Evolutionary conservation across 495 filamentous ascomycete species (phyloP).

Genomic region (Xylaria castorea): DNA sequence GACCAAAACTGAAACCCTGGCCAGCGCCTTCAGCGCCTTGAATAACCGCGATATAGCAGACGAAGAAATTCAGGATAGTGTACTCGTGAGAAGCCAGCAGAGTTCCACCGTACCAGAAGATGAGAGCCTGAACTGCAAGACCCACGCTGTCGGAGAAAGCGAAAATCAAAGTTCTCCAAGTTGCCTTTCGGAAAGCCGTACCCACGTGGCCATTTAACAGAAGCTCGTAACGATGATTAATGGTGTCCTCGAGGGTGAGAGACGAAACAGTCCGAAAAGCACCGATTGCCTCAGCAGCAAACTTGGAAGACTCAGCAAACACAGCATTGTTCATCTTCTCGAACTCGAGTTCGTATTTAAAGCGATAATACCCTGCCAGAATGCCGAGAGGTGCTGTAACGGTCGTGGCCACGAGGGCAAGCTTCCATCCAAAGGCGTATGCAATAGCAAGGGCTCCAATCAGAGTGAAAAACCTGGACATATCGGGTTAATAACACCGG

Average conservation of each 20-base stretch:
- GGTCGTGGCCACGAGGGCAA: constrained; percentile 57
- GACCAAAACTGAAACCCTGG: constrained; percentile 55
- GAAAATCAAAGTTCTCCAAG: constrained; percentile 52
- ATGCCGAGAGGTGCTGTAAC: constrained; percentile 58
- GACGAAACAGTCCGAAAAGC: constrained; percentile 65
- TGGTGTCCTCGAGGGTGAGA: constrained; percentile 62
- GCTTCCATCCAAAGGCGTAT: constrained; percentile 64
- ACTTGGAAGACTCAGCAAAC: constrained; percentile 64
- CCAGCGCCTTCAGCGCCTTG: constrained; percentile 55
- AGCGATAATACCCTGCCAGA: constrained; percentile 56
- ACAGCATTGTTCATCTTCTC: constrained; percentile 61
- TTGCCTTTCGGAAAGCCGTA: constrained; percentile 51
- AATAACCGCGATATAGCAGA: constrained; percentile 58
- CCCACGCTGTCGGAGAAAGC: constrained; percentile 52
- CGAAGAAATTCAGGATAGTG: constrained; percentile 45
- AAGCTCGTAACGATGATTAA: constrained; percentile 51
- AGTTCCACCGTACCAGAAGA: constrained; percentile 58
- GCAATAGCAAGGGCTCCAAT: constrained; percentile 57
- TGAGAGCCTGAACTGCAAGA: constrained; percentile 55
- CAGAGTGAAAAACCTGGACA: constrained; percentile 50
- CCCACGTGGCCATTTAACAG: constrained; percentile 49
- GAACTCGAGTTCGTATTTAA: constrained; percentile 63
- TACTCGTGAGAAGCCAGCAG: constrained; percentile 50
- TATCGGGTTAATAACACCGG: constrained; percentile 4
- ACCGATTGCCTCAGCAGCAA: constrained; percentile 65